These are phyloP conservation scores for Eimeria tenella DNA, from an alignment of 169 alveolate species.

Conservation along the genomic window DNA sequence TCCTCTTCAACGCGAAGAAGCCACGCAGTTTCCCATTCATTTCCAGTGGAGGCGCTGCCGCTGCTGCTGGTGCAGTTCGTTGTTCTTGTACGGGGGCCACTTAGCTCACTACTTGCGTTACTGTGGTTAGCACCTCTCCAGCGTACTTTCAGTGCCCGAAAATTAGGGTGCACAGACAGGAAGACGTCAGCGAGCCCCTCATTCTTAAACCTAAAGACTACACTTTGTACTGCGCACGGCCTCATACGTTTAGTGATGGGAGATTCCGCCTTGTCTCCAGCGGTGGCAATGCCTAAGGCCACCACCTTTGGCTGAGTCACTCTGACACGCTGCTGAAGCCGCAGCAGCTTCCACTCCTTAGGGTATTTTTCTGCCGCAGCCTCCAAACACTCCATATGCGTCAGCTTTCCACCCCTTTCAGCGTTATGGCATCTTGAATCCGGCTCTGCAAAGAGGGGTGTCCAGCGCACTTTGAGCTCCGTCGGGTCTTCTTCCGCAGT, in stretches of 20 bases:
- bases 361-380: not conserved
- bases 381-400: not conserved
- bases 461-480: constrained; percentile 16
- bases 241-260: not conserved
- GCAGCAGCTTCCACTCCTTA: constrained; percentile 58
- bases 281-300: not conserved
- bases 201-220: not conserved
- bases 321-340: constrained; percentile 34
- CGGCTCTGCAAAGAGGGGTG: constrained; percentile 29
- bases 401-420: not conserved
- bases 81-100: not conserved
- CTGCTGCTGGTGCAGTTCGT: not conserved
- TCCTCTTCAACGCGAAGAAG: constrained; percentile 28
- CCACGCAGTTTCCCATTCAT: constrained; percentile 17
- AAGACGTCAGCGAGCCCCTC: not conserved
- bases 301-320: not conserved
- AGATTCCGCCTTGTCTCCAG: not conserved
- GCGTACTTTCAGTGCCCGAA: not conserved
- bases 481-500: not conserved
- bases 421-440: not conserved
- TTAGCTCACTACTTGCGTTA: not conserved
- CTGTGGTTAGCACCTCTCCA: not conserved
- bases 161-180: constrained; percentile 7
- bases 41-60: not conserved
- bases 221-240: constrained; percentile 14